phyloP scores from a whole-genome alignment of 768 basidiomycete species.

The Auriscalpium microsporum region DNA sequence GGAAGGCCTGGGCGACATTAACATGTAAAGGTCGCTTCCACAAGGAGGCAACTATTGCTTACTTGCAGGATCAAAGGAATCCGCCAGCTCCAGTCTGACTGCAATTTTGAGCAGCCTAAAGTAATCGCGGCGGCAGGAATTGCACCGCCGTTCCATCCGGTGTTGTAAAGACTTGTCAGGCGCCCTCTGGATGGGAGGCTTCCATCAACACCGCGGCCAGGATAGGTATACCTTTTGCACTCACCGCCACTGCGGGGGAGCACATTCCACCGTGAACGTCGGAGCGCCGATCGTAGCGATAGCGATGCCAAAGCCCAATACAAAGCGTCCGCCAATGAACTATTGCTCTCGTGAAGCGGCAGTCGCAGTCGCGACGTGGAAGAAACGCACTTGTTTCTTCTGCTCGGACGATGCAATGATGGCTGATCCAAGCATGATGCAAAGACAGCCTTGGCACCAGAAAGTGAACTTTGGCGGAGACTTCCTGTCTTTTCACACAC shows the following conservation, averaged over 20 bases:
- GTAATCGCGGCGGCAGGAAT: slow-evolving; percentile 1
- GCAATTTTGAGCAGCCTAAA: not conserved
- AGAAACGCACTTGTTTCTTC: not conserved
- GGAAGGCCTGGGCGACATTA: not conserved
- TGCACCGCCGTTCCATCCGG: not conserved
- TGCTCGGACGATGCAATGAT: not conserved
- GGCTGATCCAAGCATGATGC: not conserved
- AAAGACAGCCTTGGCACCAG: not conserved
- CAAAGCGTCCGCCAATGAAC: slow-evolving; percentile 1
- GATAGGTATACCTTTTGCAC: not conserved
- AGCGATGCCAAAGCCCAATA: not conserved
- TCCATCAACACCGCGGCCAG: not conserved
- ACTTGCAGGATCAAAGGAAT: slow-evolving; percentile 1
- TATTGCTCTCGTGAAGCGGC: not conserved
- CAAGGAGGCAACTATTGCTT: not conserved
- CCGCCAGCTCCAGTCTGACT: slow-evolving; percentile 1
- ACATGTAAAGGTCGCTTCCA: not conserved
- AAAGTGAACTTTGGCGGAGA: not conserved
- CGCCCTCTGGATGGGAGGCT: not conserved
- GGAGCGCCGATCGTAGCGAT: slow-evolving; percentile 1
- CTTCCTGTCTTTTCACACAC: not conserved
- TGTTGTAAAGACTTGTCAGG: not conserved
- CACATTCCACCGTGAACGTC: not conserved
- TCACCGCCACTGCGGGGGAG: slow-evolving; percentile 1
- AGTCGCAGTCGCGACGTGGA: not conserved